Conservation (phyloP, 768 basidiomycete genomes). For the Brasilioporus rufonigricans region DNA sequence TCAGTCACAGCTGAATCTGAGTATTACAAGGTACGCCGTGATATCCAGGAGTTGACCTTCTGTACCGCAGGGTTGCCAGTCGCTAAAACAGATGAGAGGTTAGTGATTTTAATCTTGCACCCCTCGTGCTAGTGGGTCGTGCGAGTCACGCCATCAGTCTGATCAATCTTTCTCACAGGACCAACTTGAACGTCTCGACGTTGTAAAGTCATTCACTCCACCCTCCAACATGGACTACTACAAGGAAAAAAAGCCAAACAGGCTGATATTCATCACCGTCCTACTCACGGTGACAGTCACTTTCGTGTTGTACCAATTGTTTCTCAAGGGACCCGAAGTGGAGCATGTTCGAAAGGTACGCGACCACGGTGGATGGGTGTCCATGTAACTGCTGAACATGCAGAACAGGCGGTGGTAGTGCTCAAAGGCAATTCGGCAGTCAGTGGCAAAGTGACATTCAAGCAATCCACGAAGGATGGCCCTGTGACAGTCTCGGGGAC, state of each 20-base stretch:
- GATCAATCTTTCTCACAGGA: not conserved
- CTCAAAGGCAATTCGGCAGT: conserved; percentile 61
- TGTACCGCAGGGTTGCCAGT: too few species aligned
- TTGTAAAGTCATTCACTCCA: not conserved
- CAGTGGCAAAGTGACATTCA: conserved; percentile 64
- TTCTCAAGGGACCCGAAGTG: conserved; percentile 18
- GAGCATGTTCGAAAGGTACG: conserved; percentile 23
- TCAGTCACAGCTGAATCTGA: too few species aligned
- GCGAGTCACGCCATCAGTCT: too few species aligned
- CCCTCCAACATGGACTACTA: conserved; percentile 19
- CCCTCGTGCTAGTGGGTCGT: too few species aligned
- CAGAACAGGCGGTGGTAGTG: conserved; percentile 52
- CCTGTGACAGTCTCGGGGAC: conserved; percentile 63
- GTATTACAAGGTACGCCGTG: too few species aligned
- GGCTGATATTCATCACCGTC: conserved; percentile 11
- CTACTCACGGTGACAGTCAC: conserved; percentile 11
- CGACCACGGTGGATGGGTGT: not conserved
- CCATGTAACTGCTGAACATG: not conserved
- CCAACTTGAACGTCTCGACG: not conserved
- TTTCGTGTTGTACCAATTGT: conserved; percentile 20
- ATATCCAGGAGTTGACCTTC: too few species aligned
- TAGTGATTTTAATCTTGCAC: too few species aligned
- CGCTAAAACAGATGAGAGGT: too few species aligned
- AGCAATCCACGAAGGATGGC: conserved; percentile 46
- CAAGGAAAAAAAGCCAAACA: conserved; percentile 23